Percentiles rank a stretch among this genome's conserved stretches.
Evolutionary conservation across 106 monocot species (phyloP).

Genomic region (Iris macrosiphon): DNA sequence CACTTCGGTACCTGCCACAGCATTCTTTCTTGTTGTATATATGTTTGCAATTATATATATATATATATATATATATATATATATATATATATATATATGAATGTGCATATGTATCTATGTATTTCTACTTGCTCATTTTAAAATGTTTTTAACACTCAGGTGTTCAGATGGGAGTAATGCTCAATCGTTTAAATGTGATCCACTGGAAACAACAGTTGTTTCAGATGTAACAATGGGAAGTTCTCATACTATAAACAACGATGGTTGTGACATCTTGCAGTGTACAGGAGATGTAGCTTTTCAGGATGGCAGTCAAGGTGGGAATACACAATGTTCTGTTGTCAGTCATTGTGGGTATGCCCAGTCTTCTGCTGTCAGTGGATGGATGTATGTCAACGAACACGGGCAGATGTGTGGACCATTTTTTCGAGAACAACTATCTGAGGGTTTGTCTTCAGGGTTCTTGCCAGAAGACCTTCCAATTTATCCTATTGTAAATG

Average conservation of each 20-base stretch:
- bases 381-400: slow-evolving; percentile 72
- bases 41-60: too few species aligned
- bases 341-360: slow-evolving; percentile 20
- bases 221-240: slow-evolving; percentile 34
- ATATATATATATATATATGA: too few species aligned
- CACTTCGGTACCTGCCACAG: too few species aligned
- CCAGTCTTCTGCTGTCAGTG: slow-evolving; percentile 26
- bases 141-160: too few species aligned
- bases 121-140: too few species aligned
- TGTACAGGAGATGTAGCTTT: slow-evolving; percentile 7
- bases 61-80: too few species aligned
- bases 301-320: slow-evolving; percentile 15
- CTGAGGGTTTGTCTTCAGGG: slow-evolving; percentile 46
- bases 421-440: slow-evolving; percentile 44
- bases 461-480: slow-evolving; percentile 60
- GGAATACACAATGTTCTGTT: too few species aligned
- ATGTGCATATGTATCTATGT: too few species aligned
- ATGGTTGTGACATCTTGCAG: too few species aligned
- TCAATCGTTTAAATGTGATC: slow-evolving; percentile 16
- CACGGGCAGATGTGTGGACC: slow-evolving; percentile 63
- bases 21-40: too few species aligned
- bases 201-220: slow-evolving; percentile 5
- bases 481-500: slow-evolving; percentile 56
- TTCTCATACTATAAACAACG: slow-evolving; percentile 14
- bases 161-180: slow-evolving; percentile 7